Percentiles rank a stretch among this genome's conserved stretches.
These are phyloP conservation scores for Cercospora zeina DNA, from an alignment of 2,329 filamentous ascomycete genomes.

Conservation along the genomic window DNA sequence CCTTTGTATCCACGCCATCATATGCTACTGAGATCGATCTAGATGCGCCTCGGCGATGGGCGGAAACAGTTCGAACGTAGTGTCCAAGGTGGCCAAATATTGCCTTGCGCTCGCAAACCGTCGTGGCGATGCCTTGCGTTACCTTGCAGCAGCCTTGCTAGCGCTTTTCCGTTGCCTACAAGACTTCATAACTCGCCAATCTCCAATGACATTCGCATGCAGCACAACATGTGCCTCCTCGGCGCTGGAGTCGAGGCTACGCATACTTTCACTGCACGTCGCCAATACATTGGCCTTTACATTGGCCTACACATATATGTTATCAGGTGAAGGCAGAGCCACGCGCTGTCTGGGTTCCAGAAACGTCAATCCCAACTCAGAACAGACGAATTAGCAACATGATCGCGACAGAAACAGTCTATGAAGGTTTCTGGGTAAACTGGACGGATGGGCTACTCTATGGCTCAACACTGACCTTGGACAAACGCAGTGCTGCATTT, in stretches of 20 bases:
- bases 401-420: not conserved
- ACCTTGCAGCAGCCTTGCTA: too few relatives aligned
- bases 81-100: not conserved
- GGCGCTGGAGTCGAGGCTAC: not conserved
- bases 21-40: not conserved
- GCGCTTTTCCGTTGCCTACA: too few relatives aligned
- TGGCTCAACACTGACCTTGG: slow-evolving; percentile 17
- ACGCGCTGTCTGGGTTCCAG: not conserved
- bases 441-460: slow-evolving; percentile 5
- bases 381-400: not conserved
- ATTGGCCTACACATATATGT: too few relatives aligned
- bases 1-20: not conserved
- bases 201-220: too few relatives aligned
- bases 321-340: too few relatives aligned
- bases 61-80: not conserved
- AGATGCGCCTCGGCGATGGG: not conserved
- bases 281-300: not conserved
- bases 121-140: not conserved
- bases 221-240: not conserved
- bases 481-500: slow-evolving; percentile 11
- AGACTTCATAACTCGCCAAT: too few relatives aligned
- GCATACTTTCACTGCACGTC: not conserved
- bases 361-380: not conserved
- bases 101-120: not conserved
- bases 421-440: slow-evolving; percentile 18